Base-by-base conservation (phyloP, 352 stramenopile genomes). In the Pythium oligandrum region DNA sequence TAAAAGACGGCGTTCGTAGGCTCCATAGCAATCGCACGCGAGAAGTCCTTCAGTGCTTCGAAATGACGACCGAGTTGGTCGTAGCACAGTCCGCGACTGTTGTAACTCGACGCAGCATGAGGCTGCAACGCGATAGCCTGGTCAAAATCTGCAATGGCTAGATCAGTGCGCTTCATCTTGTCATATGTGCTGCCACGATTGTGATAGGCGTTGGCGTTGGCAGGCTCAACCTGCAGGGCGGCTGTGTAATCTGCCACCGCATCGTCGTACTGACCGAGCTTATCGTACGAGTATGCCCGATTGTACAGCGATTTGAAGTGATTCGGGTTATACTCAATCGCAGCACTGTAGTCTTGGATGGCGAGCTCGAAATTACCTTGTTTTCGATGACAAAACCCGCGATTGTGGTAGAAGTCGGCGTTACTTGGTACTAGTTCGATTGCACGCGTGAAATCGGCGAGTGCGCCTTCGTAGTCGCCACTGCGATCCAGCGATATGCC, bases 221-320 rank as follows among this genome's bases (percentile, higher is more conserved):
- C 63, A 3, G 81, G 79, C 43, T 93, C 74, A 26, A 95, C 59
- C 0, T 48, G 48, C 9, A 96, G 52, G 4, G 86, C 84, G 1
- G 78, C 63, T 0, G 73, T 88, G 64, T 96, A 96, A 59, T 95
- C 84, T 4, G 58, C 58, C 6, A 94, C 65, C 9, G 86, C 86
- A 17, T 88, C 74, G 3, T 66, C 52, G 38, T 74, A 91, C 7
- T 70, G 58, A 4, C 80, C 78, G 0, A 96, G 68, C 58, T 92
- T 92, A 66, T 96, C 86, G 53, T 74, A 82, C 34, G 76, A 95
- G 58, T 93, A 96, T 12, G 85, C 87, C 8, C 85, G 78, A 44
- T 95, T 95, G 61, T 95, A 96, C 30, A 92, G 66, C 40, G 87
- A 87, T 63, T 95, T 96, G 59, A 95, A 96, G 57, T 96, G 85